Percentiles rank a stretch among this genome's conserved stretches.
phyloP scores from a whole-genome alignment of 2,329 filamentous ascomycete species.

The Hypoxylon sp. region DNA sequence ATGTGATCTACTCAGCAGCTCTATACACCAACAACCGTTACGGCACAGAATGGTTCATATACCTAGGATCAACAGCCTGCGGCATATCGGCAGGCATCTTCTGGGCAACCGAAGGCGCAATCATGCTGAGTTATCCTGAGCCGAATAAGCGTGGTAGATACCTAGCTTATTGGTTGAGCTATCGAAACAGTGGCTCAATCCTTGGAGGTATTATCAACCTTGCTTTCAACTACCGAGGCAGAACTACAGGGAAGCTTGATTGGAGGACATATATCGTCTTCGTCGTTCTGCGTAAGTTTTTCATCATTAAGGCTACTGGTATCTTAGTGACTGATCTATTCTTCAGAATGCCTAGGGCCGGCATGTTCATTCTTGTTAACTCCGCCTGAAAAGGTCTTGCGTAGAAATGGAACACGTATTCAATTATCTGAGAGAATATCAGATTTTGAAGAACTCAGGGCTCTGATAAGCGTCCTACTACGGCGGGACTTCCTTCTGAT shows the following conservation, averaged over 20 bases:
- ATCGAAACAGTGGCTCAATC: too few relatives aligned
- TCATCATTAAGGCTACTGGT: too few relatives aligned
- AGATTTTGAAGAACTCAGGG: constrained; percentile 22
- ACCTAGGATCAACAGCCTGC: too few relatives aligned
- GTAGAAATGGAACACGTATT: constrained; percentile 26
- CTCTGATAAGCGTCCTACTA: constrained; percentile 3
- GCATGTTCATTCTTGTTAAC: constrained; percentile 20
- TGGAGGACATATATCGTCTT: constrained; percentile 27
- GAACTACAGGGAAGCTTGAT: constrained; percentile 22
- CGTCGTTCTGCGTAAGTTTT: constrained; percentile 24
- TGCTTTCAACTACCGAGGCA: constrained; percentile 23
- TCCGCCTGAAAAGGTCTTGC: constrained; percentile 24
- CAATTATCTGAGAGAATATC: constrained; percentile 19
- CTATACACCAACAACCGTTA: too few relatives aligned
- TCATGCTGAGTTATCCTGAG: too few relatives aligned
- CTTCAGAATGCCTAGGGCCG: constrained; percentile 16
- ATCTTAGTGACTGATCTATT: constrained; percentile 1
- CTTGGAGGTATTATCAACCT: constrained; percentile 16
- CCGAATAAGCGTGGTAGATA: too few relatives aligned
- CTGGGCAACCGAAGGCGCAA: too few relatives aligned
- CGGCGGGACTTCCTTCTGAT: constrained; percentile 11
- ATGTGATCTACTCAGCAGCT: too few relatives aligned
- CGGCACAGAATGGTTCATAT: too few relatives aligned
- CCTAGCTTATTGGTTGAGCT: too few relatives aligned
- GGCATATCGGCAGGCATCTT: too few relatives aligned